phyloP scores from a whole-genome alignment of 768 basidiomycete species.

The Hypholoma fasciculare region DNA sequence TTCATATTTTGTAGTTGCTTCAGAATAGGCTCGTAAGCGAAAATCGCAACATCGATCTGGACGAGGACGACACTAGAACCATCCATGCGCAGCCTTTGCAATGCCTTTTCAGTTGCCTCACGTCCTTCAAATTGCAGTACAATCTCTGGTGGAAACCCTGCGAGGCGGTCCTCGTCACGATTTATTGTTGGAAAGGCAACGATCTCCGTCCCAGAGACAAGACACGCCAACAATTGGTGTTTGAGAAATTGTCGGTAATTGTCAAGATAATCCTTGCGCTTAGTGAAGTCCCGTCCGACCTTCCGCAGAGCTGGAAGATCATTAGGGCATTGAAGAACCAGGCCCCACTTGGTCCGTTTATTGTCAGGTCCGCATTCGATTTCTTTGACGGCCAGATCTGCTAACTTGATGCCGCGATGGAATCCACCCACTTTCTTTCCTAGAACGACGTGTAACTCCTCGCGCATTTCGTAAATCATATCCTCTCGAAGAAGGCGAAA shows the following conservation, averaged over 20 bases:
- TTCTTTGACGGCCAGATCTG: conserved; percentile 32
- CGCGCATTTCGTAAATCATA: conserved; percentile 25
- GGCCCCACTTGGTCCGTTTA: conserved; percentile 36
- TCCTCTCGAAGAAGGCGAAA: conserved; percentile 65
- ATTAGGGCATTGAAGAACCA: conserved; percentile 34
- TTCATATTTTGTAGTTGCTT: conserved; percentile 49
- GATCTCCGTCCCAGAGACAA: conserved; percentile 47
- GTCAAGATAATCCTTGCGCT: conserved; percentile 37
- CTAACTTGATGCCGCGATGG: conserved; percentile 38
- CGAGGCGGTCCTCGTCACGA: conserved; percentile 54
- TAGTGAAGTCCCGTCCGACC: conserved; percentile 20
- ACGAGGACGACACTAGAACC: conserved; percentile 40
- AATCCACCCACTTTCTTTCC: conserved; percentile 42
- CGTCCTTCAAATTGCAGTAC: conserved; percentile 54
- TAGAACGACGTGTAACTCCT: conserved; percentile 48
- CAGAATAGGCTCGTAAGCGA: conserved; percentile 65
- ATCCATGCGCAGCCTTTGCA: conserved; percentile 38
- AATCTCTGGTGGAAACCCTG: conserved; percentile 46
- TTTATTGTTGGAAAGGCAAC: conserved; percentile 53
- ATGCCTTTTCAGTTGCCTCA: conserved; percentile 33
- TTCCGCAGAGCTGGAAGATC: conserved; percentile 38
- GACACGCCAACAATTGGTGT: conserved; percentile 55
- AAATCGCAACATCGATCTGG: conserved; percentile 61
- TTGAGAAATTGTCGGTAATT: conserved; percentile 44
- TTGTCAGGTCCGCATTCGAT: conserved; percentile 35